These are phyloP conservation scores for Leptodontidium sp. DNA, from an alignment of 2,329 filamentous ascomycete genomes.

Conservation along the genomic window DNA sequence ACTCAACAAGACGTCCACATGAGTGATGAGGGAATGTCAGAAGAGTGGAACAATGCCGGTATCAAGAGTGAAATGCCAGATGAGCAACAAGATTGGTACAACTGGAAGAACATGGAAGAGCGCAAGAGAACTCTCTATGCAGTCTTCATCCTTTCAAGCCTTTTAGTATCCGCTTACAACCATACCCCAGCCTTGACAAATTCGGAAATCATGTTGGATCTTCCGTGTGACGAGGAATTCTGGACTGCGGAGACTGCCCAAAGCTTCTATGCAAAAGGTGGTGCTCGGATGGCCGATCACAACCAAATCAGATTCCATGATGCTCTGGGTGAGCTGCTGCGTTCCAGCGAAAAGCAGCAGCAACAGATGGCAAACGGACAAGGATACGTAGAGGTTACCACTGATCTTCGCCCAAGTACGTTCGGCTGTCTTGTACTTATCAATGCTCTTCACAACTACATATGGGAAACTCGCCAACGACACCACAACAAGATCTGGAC, in stretches of 20 bases:
- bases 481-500: constrained; percentile 92
- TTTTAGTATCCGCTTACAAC: constrained; percentile 92
- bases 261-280: constrained; percentile 82
- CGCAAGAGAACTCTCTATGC: constrained; percentile 91
- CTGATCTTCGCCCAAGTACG: constrained; percentile 81
- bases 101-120: constrained; percentile 89
- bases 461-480: constrained; percentile 94
- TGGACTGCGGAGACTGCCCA: constrained; percentile 85
- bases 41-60: constrained; percentile 57
- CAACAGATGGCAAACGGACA: constrained; percentile 61
- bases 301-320: constrained; percentile 82
- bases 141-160: constrained; percentile 89
- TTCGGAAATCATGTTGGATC: constrained; percentile 87
- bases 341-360: constrained; percentile 72
- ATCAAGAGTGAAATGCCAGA: constrained; percentile 53
- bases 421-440: constrained; percentile 93
- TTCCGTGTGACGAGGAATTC: constrained; percentile 93
- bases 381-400: constrained; percentile 59
- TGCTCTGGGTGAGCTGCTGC: constrained; percentile 81
- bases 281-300: constrained; percentile 71
- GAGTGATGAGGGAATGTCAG: constrained; percentile 62
- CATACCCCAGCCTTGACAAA: constrained; percentile 91
- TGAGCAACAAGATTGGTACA: constrained; percentile 81
- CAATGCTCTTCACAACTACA: constrained; percentile 95
- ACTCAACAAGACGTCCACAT: constrained; percentile 53